Percentiles rank a stretch among this genome's conserved stretches.
Evolutionary conservation across 148 eudicot genomes (phyloP).

Genomic region (Vaccinium macrocarpon): DNA sequence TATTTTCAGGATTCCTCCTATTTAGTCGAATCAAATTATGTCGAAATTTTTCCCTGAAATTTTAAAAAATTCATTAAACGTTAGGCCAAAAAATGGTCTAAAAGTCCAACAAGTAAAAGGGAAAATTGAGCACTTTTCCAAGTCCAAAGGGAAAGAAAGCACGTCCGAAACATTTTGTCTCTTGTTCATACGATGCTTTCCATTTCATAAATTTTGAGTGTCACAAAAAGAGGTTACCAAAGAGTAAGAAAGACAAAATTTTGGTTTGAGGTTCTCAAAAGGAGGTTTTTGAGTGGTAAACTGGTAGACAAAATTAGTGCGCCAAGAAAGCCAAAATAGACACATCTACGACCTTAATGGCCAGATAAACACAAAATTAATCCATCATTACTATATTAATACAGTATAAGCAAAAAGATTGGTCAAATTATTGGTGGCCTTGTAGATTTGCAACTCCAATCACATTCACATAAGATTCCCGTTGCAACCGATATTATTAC

Average conservation of each 20-base stretch:
- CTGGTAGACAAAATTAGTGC: neutral
- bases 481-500: neutral
- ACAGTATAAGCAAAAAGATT: neutral
- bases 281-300: neutral
- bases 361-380: neutral
- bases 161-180: neutral
- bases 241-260: neutral
- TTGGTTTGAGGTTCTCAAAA: neutral
- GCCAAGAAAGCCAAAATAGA: neutral
- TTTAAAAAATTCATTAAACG: neutral
- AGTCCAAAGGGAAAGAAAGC: neutral
- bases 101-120: neutral
- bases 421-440: neutral
- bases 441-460: neutral
- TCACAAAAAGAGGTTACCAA: conserved; percentile 1
- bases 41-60: neutral
- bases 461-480: neutral
- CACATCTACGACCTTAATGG: neutral
- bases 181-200: neutral
- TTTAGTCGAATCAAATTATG: neutral
- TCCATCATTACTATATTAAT: neutral
- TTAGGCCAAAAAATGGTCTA: neutral
- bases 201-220: neutral
- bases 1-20: neutral
- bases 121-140: neutral